These are phyloP conservation scores for Salix arbutifolia DNA, from an alignment of 345 rosid genomes.

Conservation along the genomic window DNA sequence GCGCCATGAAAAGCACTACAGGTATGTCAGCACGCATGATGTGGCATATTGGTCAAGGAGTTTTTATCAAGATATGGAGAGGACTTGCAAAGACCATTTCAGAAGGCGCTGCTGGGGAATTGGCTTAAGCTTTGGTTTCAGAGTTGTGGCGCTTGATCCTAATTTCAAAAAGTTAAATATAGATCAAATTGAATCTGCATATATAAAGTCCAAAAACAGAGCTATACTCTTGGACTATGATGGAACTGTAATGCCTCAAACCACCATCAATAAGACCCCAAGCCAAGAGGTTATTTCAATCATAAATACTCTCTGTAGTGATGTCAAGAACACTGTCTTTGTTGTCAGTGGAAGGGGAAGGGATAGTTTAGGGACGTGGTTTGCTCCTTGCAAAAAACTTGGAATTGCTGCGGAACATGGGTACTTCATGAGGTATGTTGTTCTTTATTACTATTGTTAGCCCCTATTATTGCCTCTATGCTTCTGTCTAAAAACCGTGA, in stretches of 20 bases:
- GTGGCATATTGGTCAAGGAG: slow-evolving; percentile 74
- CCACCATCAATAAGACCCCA: slow-evolving; percentile 60
- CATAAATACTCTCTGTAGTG: slow-evolving; percentile 47
- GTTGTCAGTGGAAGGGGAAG: slow-evolving; percentile 71
- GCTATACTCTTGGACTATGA: slow-evolving; percentile 66
- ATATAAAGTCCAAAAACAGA: slow-evolving; percentile 53
- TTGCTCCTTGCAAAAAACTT: slow-evolving; percentile 52
- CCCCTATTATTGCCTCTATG: background rate
- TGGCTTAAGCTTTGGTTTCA: slow-evolving; percentile 69
- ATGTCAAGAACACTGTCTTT: slow-evolving; percentile 50
- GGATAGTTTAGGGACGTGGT: slow-evolving; percentile 62
- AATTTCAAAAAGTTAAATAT: slow-evolving; percentile 58
- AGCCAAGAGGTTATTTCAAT: slow-evolving; percentile 49
- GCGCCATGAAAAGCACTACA: slow-evolving; percentile 95
- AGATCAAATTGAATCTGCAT: slow-evolving; percentile 51
- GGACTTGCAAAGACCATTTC: slow-evolving; percentile 68
- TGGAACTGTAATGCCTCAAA: slow-evolving; percentile 70
- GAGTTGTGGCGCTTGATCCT: slow-evolving; percentile 71
- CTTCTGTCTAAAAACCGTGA: background rate
- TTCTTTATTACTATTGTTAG: background rate
- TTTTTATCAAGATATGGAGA: slow-evolving; percentile 72
- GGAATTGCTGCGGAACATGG: slow-evolving; percentile 81
- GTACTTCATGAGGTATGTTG: slow-evolving; percentile 51
- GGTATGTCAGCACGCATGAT: slow-evolving; percentile 68
- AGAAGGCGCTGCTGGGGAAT: slow-evolving; percentile 72